Conservation (phyloP, 2,329 filamentous ascomycete genomes). For the Fonsecaea erecta region DNA sequence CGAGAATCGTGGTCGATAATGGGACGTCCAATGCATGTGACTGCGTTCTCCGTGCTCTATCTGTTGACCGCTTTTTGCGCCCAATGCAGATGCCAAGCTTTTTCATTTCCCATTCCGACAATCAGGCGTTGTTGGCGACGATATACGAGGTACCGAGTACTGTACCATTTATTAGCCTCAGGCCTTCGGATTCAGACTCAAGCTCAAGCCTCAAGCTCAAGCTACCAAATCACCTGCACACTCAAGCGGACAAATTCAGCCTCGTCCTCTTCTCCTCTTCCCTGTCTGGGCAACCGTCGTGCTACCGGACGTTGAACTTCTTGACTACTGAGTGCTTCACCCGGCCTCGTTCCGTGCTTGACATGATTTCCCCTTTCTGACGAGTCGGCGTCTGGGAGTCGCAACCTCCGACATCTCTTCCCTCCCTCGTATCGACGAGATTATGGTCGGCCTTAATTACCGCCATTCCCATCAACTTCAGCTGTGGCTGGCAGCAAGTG, state of each 20-base stretch:
- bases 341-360: too few relatives aligned
- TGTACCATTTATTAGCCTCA: too few relatives aligned
- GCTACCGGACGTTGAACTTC: neutral
- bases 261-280: neutral
- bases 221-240: neutral
- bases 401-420: neutral
- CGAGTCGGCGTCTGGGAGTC: neutral
- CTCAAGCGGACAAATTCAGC: neutral
- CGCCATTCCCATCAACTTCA: neutral
- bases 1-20: too few relatives aligned
- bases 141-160: too few relatives aligned
- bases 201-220: neutral
- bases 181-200: too few relatives aligned
- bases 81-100: constrained; percentile 9
- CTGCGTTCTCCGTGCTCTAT: neutral
- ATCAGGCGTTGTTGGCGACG: neutral
- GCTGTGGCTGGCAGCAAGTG: neutral
- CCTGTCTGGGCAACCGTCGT: neutral
- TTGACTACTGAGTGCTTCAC: neutral
- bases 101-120: constrained; percentile 9
- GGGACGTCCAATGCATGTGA: neutral
- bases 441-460: neutral
- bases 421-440: neutral
- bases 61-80: constrained; percentile 11
- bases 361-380: neutral